Conservation (phyloP, 1,284 basidiomycete species). For the Apiotrichum laibachii region DNA sequence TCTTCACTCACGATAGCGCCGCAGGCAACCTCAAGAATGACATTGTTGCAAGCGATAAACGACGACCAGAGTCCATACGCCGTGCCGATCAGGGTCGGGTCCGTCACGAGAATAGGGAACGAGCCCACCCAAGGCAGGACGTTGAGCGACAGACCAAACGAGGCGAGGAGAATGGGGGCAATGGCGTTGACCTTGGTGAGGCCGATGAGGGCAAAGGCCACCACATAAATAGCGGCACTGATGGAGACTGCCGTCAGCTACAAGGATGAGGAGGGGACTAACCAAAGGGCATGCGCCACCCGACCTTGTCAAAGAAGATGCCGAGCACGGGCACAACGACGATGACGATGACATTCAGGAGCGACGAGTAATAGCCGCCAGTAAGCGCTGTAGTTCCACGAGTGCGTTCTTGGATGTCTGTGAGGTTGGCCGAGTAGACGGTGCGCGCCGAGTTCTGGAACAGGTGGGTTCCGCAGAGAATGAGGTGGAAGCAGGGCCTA, state of each 20-base stretch:
- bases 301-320: constrained; percentile 28
- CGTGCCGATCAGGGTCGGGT: constrained; percentile 45
- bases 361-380: constrained; percentile 44
- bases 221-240: constrained; percentile 39
- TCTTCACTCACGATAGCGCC: constrained; percentile 35
- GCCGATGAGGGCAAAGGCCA: constrained; percentile 45
- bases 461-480: constrained; percentile 21
- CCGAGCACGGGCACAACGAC: constrained; percentile 44
- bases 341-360: constrained; percentile 47
- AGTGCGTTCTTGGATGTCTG: constrained; percentile 46
- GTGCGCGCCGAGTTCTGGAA: constrained; percentile 41
- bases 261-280: not conserved
- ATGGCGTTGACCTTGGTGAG: constrained; percentile 45
- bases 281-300: constrained; percentile 27
- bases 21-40: constrained; percentile 42
- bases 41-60: constrained; percentile 21
- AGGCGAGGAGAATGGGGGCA: constrained; percentile 41
- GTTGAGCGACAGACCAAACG: constrained; percentile 40
- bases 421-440: constrained; percentile 41
- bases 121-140: constrained; percentile 43
- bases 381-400: constrained; percentile 38
- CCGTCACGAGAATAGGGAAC: constrained; percentile 45
- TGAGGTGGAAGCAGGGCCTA: constrained; percentile 20
- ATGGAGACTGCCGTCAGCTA: constrained; percentile 9
- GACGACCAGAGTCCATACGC: constrained; percentile 45